Conservation (phyloP, 805 yeast species). For the Isabelozyma gotoi region DNA sequence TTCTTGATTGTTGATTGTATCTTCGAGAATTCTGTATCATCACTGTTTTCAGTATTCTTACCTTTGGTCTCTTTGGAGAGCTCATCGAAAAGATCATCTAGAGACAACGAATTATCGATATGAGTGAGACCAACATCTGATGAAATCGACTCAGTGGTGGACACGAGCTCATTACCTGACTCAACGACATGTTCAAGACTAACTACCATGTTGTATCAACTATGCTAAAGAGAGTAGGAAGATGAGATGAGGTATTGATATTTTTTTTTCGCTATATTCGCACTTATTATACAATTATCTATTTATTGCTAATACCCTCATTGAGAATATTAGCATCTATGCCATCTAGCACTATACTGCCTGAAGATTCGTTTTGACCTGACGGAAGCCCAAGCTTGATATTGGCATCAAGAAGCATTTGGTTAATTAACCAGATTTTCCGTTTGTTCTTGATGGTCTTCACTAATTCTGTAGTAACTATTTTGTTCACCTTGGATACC, state of each 20-base stretch:
- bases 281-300: background rate
- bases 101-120: conserved; percentile 13
- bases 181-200: background rate
- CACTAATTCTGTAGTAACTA: conserved; percentile 30
- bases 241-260: background rate
- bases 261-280: background rate
- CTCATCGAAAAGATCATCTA: conserved; percentile 32
- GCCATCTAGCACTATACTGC: conserved; percentile 8
- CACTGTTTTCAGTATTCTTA: background rate
- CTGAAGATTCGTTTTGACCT: background rate
- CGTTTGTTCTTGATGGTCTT: conserved; percentile 29
- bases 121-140: conserved; percentile 11
- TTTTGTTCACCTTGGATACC: conserved; percentile 35
- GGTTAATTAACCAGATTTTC: conserved; percentile 41
- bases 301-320: background rate
- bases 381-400: conserved; percentile 35
- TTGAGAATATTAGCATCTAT: background rate
- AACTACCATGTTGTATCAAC: background rate
- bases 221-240: background rate
- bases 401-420: conserved; percentile 43
- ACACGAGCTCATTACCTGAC: conserved; percentile 20
- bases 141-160: conserved; percentile 24
- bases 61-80: conserved; percentile 24
- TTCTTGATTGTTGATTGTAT: conserved; percentile 34
- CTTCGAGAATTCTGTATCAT: conserved; percentile 26